phyloP scores from a whole-genome alignment of 768 basidiomycete species.

The Mycena alexandri region DNA sequence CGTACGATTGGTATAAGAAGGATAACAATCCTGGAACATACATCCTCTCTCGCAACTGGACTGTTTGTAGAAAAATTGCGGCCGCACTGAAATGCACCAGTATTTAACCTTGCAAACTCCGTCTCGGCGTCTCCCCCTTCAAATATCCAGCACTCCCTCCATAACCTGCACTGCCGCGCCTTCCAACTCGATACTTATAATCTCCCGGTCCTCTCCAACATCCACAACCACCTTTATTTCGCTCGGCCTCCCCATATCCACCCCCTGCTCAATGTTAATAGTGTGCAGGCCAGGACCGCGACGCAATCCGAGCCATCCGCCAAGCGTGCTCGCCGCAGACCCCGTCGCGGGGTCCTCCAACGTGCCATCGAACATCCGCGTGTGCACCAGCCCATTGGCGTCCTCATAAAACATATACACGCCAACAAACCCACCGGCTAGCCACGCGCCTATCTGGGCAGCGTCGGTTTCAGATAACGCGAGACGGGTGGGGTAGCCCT shows the following conservation, averaged over 20 bases:
- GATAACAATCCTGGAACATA: too few relatives aligned
- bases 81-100: too few relatives aligned
- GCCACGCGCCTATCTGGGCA: constrained; percentile 52
- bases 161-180: constrained; percentile 57
- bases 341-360: constrained; percentile 63
- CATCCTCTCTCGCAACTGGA: too few relatives aligned
- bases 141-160: constrained; percentile 44
- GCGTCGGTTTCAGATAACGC: constrained; percentile 34
- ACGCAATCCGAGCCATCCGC: constrained; percentile 53
- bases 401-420: constrained; percentile 53
- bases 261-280: constrained; percentile 56
- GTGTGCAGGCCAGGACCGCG: constrained; percentile 53
- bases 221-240: constrained; percentile 56
- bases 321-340: constrained; percentile 59
- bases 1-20: too few relatives aligned
- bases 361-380: constrained; percentile 56
- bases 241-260: constrained; percentile 61
- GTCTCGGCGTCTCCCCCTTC: too few relatives aligned
- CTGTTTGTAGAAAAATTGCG: too few relatives aligned
- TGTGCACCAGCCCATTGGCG: constrained; percentile 50
- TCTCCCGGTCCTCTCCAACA: constrained; percentile 44
- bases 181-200: constrained; percentile 51
- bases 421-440: constrained; percentile 45
- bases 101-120: too few relatives aligned
- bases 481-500: constrained; percentile 44